Evolutionary conservation across 208 protist genomes (phyloP).

Genomic region (Kentomonas sorsogonicus): DNA sequence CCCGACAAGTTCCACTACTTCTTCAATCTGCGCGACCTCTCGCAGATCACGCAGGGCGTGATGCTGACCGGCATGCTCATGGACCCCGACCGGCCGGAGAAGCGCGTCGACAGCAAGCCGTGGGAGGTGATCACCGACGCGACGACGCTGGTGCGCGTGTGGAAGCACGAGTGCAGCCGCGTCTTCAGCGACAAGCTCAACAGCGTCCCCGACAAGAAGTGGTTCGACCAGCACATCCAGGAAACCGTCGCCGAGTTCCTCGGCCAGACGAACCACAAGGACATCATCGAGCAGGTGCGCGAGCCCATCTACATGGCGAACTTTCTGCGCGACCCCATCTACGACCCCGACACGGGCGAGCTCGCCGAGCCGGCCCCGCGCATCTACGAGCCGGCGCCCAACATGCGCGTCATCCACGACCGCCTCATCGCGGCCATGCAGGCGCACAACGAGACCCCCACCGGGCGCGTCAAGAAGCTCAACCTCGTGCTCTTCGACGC

Average conservation of each 20-base stretch:
- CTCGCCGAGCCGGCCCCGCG: slow-evolving; percentile 85
- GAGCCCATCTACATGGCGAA: slow-evolving; percentile 92
- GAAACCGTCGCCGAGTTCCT: slow-evolving; percentile 77
- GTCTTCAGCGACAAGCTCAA: slow-evolving; percentile 97
- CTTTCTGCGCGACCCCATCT: slow-evolving; percentile 90
- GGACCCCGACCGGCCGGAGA: slow-evolving; percentile 84
- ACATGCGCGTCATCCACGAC: slow-evolving; percentile 73
- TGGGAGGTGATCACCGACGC: slow-evolving; percentile 76
- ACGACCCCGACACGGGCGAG: slow-evolving; percentile 90
- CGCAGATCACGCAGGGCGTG: slow-evolving; percentile 94
- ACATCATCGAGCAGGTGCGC: slow-evolving; percentile 69
- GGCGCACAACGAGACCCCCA: slow-evolving; percentile 82
- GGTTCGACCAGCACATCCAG: slow-evolving; percentile 92
- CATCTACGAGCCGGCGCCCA: slow-evolving; percentile 93
- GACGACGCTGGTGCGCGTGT: slow-evolving; percentile 88
- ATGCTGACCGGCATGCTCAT: slow-evolving; percentile 83
- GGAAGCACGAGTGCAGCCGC: slow-evolving; percentile 96
- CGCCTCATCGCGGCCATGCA: slow-evolving; percentile 77
- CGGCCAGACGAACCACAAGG: slow-evolving; percentile 67
- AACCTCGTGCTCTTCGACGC: slow-evolving; percentile 95
- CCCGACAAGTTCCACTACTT: slow-evolving; percentile 98
- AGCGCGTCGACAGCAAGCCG: slow-evolving; percentile 79
- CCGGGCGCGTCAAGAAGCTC: slow-evolving; percentile 82
- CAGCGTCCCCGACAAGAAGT: slow-evolving; percentile 91
- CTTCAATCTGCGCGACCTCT: slow-evolving; percentile 98